phyloP scores from a whole-genome alignment of 2,329 filamentous ascomycete species.

The Gaeumannomyces sp. region DNA sequence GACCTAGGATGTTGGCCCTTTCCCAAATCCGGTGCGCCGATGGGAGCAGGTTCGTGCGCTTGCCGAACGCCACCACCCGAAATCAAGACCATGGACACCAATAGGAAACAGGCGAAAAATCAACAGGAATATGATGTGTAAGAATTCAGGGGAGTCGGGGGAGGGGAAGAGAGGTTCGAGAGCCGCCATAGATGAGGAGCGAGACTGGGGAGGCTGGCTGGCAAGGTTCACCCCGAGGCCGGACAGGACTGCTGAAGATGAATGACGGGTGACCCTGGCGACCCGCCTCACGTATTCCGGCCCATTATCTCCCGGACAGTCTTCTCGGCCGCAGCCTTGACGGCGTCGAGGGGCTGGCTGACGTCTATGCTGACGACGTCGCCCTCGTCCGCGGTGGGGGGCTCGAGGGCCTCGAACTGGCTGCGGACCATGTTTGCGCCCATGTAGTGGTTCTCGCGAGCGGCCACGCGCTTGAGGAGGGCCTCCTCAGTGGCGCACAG shows the following conservation, averaged over 20 bases:
- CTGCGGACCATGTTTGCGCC: conserved; percentile 91
- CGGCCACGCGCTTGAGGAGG: conserved; percentile 67
- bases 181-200: no score
- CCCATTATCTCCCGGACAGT: conserved; percentile 51
- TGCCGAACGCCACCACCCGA: not conserved
- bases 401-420: conserved; percentile 84
- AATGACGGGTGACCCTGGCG: no score
- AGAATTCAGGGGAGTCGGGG: no score
- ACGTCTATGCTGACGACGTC: conserved; percentile 71
- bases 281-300: conserved; percentile 24
- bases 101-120: no score
- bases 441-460: conserved; percentile 86
- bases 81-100: conserved; percentile 15
- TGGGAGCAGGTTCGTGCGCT: not conserved
- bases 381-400: conserved; percentile 62
- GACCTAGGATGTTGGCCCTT: not conserved
- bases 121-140: no score
- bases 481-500: conserved; percentile 71
- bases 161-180: no score
- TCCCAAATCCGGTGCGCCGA: not conserved
- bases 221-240: no score
- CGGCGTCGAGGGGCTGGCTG: conserved; percentile 49
- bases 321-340: conserved; percentile 53
- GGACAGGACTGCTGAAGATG: no score
- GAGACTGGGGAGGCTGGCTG: no score